These are phyloP conservation scores for Tilletia indica DNA, from an alignment of 1,284 basidiomycete species.

Conservation along the genomic window DNA sequence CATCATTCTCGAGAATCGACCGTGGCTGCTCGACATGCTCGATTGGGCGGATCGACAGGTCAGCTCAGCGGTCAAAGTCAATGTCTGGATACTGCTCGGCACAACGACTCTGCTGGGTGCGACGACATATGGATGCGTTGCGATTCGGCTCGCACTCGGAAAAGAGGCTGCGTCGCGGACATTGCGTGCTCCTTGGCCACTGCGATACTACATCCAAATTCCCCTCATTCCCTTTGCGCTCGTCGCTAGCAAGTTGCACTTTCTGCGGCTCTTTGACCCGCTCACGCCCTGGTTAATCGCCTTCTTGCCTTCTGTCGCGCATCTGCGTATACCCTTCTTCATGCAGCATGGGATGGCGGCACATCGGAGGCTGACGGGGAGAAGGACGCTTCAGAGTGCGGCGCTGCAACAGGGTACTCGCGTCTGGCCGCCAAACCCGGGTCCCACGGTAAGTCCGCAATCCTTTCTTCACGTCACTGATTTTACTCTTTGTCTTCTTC, in stretches of 20 bases:
- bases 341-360: background rate
- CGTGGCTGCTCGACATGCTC: slow-evolving; percentile 28
- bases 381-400: background rate
- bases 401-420: background rate
- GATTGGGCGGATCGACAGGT: slow-evolving; percentile 34
- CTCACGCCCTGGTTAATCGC: slow-evolving; percentile 46
- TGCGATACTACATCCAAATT: slow-evolving; percentile 50
- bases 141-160: slow-evolving; percentile 39
- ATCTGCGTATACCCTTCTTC: slow-evolving; percentile 25
- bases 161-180: slow-evolving; percentile 32
- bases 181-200: slow-evolving; percentile 41
- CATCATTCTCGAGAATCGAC: slow-evolving; percentile 36
- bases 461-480: too few species aligned
- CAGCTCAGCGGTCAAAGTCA: slow-evolving; percentile 29
- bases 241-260: slow-evolving; percentile 36
- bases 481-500: too few species aligned
- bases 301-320: slow-evolving; percentile 36
- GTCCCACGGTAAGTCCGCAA: background rate
- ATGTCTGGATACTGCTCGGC: slow-evolving; percentile 25
- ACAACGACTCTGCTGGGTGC: slow-evolving; percentile 32
- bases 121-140: slow-evolving; percentile 40
- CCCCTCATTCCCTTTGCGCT: slow-evolving; percentile 51
- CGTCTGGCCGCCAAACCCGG: background rate
- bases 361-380: background rate
- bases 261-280: slow-evolving; percentile 32